These are phyloP conservation scores for Neoboletus subvelutipes DNA, from an alignment of 768 basidiomycete species.

Conservation along the genomic window DNA sequence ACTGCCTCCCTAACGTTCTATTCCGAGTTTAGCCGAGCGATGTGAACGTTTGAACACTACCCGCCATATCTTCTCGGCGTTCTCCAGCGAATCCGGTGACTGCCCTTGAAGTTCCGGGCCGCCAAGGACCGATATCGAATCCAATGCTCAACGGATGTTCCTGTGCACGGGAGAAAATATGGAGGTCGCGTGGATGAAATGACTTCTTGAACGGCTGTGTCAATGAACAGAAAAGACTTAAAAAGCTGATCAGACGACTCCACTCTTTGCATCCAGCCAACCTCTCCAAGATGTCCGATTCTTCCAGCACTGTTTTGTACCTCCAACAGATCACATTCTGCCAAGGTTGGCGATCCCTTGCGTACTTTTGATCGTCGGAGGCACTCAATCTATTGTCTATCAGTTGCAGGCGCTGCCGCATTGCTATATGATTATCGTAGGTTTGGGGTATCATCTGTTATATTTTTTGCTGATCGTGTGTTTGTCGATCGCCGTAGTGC, in stretches of 20 bases:
- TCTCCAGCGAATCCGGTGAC: background rate
- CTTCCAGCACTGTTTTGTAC: background rate
- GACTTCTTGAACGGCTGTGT: background rate
- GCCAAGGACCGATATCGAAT: background rate
- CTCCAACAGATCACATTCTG: slow-evolving; percentile 6
- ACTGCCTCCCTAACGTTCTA: background rate
- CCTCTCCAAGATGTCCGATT: slow-evolving; percentile 2
- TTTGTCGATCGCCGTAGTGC: slow-evolving; percentile 4
- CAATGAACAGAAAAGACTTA: background rate
- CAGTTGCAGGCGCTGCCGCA: slow-evolving; percentile 11
- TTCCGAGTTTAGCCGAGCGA: background rate
- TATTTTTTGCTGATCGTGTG: background rate
- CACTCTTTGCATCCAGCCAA: background rate
- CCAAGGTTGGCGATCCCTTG: slow-evolving; percentile 6
- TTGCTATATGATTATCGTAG: slow-evolving; percentile 17
- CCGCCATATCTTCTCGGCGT: background rate
- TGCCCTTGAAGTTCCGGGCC: background rate
- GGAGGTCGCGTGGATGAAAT: background rate
- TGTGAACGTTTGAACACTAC: background rate
- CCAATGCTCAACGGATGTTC: background rate
- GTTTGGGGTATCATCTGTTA: background rate
- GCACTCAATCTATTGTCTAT: background rate
- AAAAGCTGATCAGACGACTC: background rate
- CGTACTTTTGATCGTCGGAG: background rate
- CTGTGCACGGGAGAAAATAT: background rate